A percentile compares a stretch with the other conserved stretches of the same genome.
These are phyloP conservation scores for Scytalidium lignicola DNA, from an alignment of 2,329 filamentous ascomycete genomes.

Conservation along the genomic window DNA sequence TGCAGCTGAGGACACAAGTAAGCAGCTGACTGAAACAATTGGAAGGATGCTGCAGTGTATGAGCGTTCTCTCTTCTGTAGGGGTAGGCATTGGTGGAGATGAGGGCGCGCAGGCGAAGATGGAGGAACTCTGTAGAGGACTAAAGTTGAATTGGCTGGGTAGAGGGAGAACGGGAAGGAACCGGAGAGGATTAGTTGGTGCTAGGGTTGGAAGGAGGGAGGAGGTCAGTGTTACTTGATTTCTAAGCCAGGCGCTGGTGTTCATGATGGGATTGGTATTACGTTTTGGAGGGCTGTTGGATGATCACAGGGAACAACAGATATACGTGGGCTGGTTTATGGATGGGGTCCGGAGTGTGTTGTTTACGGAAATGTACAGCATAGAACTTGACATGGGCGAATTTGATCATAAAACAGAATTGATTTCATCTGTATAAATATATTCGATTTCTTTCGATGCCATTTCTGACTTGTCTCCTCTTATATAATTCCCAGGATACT, in stretches of 20 bases:
- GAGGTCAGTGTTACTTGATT: not conserved
- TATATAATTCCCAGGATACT: no score
- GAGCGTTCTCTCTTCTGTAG: slow-evolving; percentile 77
- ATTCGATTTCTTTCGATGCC: no score
- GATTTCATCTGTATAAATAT: not conserved
- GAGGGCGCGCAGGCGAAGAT: slow-evolving; percentile 75
- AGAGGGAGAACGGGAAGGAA: slow-evolving; percentile 85
- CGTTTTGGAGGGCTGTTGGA: not conserved
- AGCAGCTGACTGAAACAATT: slow-evolving; percentile 88
- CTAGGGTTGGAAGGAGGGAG: slow-evolving; percentile 19
- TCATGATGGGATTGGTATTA: not conserved
- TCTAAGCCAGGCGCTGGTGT: not conserved
- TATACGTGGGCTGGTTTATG: not conserved
- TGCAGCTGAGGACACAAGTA: slow-evolving; percentile 58
- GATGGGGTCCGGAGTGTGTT: not conserved
- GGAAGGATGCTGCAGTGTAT: slow-evolving; percentile 95
- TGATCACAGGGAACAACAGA: not conserved
- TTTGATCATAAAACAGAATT: no score
- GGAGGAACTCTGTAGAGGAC: slow-evolving; percentile 74
- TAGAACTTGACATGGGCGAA: no score
- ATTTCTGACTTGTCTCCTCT: no score
- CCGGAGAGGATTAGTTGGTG: slow-evolving; percentile 72
- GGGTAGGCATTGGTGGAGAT: slow-evolving; percentile 33
- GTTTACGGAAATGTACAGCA: no score
- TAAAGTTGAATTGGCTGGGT: slow-evolving; percentile 97